Evolutionary conservation across 352 stramenopile species (phyloP).

Genomic region (Globisporangium perplexum): DNA sequence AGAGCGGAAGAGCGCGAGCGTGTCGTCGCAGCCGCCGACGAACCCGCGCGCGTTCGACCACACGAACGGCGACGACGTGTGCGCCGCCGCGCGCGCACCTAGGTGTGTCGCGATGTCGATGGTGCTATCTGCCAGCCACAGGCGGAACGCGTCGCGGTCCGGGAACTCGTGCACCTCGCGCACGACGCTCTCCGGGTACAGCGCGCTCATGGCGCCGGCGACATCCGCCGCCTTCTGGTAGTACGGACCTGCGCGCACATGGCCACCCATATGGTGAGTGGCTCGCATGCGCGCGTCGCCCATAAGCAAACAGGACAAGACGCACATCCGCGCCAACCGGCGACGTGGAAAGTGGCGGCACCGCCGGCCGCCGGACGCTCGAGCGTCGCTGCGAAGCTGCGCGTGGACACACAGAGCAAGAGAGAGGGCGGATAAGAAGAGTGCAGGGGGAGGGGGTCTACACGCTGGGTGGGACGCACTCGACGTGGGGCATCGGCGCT

Average conservation of each 20-base stretch:
- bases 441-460: no score
- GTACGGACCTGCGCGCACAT: constrained; percentile 22
- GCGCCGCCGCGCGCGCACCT: constrained; percentile 32
- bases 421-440: background rate
- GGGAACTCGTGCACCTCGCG: constrained; percentile 45
- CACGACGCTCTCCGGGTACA: constrained; percentile 49
- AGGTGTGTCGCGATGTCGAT: constrained; percentile 31
- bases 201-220: constrained; percentile 49
- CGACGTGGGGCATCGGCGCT: constrained; percentile 37
- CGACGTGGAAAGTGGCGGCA: constrained; percentile 53
- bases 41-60: constrained; percentile 58
- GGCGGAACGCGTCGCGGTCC: constrained; percentile 49
- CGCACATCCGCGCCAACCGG: constrained; percentile 62
- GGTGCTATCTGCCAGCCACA: constrained; percentile 39
- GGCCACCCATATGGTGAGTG: background rate
- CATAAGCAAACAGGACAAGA: background rate
- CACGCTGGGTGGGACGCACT: constrained; percentile 30
- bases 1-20: constrained; percentile 57
- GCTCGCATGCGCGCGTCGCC: no score
- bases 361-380: constrained; percentile 12
- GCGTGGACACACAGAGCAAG: background rate
- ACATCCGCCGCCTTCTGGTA: constrained; percentile 62
- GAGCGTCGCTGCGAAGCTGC: constrained; percentile 40
- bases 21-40: constrained; percentile 63
- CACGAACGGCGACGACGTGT: constrained; percentile 74